Evolutionary conservation across 2,329 filamentous ascomycete species (phyloP), one percentile per base, ranked within the genome.

Genomic region (Onygenales sp.): DNA sequence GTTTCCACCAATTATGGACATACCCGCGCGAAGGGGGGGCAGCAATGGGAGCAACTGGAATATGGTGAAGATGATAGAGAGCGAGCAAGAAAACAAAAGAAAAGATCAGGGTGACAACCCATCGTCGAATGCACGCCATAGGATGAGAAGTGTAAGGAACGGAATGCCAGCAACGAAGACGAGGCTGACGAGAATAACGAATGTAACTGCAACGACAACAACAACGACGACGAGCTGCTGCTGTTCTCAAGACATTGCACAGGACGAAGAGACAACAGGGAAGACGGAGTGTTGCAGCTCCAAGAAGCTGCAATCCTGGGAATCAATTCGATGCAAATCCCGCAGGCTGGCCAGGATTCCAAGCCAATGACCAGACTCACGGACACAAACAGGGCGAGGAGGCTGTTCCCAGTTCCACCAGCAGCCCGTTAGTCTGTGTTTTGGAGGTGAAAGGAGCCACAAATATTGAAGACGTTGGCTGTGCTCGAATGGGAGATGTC

Each of bases 61-160:
- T 47, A 39, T 46, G 10, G 10, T 50, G 50, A 38, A 58, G 35
- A 31, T 54, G 32, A 32, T 44, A 42, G 4, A 54, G 54, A 41
- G 35, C 36, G 46, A 48, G 54, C 53, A 41, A 52, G 50, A 49
- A 57, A 50, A 47, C 41, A 48, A 36, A 54, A 21, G 55, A 54
- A 14, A 58, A 14, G 9, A 55, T 5, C 33, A 58, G 11, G 9
- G 52, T 33, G 27, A 56, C 11, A 35, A 55, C 49, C 47, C 53
- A 55, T 57, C 58, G 55, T 54, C 55, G 50, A 21, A 44, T 33
- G 27, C 55, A 45, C 27, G 54, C 53, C 47, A 54, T 54, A 36
- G 21, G 21, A 31, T 35, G 17, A 44, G 13, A 21, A 17, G 33
- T 38, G 21, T 51, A 48, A 51, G 21, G 14, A 39, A 43, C 33